Conservation (phyloP, 129 eudicot species). For the Tanacetum coccineum region DNA sequence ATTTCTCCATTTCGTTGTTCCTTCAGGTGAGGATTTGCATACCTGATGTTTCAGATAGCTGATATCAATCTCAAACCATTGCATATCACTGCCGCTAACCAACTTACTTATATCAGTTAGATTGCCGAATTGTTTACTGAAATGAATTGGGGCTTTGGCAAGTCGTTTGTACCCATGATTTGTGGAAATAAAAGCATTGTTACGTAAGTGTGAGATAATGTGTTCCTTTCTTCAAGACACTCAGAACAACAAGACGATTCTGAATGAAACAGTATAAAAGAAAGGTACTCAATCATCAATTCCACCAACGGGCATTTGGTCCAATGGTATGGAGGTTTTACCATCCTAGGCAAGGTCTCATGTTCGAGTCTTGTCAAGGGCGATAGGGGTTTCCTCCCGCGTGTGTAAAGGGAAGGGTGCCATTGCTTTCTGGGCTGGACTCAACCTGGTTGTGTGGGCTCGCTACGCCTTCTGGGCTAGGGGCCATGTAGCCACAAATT, state of each 20-base stretch:
- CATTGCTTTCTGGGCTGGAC: too few species aligned
- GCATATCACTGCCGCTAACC: slow-evolving; percentile 38
- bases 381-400: too few species aligned
- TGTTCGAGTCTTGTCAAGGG: too few species aligned
- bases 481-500: too few species aligned
- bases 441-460: too few species aligned
- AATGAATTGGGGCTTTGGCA: slow-evolving; percentile 54
- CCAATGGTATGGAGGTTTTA: too few species aligned
- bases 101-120: slow-evolving; percentile 42
- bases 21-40: slow-evolving; percentile 31
- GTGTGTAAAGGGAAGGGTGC: too few species aligned
- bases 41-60: slow-evolving; percentile 47
- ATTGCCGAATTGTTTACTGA: slow-evolving; percentile 50
- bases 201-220: slow-evolving; percentile 44
- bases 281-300: slow-evolving; percentile 68
- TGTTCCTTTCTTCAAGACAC: slow-evolving; percentile 45
- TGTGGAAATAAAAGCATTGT: slow-evolving; percentile 54
- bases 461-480: too few species aligned
- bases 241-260: slow-evolving; percentile 51
- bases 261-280: slow-evolving; percentile 60
- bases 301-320: too few species aligned
- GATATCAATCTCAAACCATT: slow-evolving; percentile 57
- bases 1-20: slow-evolving; percentile 50
- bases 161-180: slow-evolving; percentile 54
- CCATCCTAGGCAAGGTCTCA: too few species aligned